These are phyloP conservation scores for Melanomma pulvis-pyrius DNA, from an alignment of 495 filamentous ascomycete genomes.

Conservation along the genomic window DNA sequence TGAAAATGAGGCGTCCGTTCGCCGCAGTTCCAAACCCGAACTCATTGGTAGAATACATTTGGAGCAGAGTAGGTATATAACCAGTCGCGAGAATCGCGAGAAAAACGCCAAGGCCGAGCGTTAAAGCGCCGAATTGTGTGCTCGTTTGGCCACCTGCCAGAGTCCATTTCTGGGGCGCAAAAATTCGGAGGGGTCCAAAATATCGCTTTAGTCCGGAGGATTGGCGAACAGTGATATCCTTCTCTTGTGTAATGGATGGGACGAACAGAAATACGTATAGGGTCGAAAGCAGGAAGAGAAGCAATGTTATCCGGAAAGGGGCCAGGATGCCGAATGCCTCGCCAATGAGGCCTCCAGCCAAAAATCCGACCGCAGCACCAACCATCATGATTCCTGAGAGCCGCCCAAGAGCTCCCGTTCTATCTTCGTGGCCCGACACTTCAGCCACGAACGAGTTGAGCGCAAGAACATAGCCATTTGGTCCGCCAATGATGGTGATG, in stretches of 20 bases:
- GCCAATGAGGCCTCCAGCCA: slow-evolving; percentile 57
- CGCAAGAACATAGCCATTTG: slow-evolving; percentile 59
- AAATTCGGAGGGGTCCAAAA: slow-evolving; percentile 58
- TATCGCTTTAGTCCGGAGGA: slow-evolving; percentile 46
- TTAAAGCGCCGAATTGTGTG: slow-evolving; percentile 55
- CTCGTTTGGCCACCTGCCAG: slow-evolving; percentile 47
- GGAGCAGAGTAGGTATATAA: slow-evolving; percentile 50
- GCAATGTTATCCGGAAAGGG: slow-evolving; percentile 53
- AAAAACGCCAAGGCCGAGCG: slow-evolving; percentile 59
- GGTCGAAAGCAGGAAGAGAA: too few relatives aligned
- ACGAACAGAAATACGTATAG: too few relatives aligned
- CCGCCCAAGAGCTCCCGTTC: slow-evolving; percentile 57
- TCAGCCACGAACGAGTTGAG: slow-evolving; percentile 52
- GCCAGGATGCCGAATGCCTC: slow-evolving; percentile 51
- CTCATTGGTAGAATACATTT: slow-evolving; percentile 52
- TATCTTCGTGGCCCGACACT: slow-evolving; percentile 51
- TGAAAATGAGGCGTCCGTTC: slow-evolving; percentile 48
- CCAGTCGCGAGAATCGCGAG: slow-evolving; percentile 59
- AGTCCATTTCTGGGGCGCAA: slow-evolving; percentile 52
- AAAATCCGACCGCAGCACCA: slow-evolving; percentile 56
- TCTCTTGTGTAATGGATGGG: slow-evolving; percentile 12
- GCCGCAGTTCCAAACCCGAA: slow-evolving; percentile 58
- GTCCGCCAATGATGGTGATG: slow-evolving; percentile 60
- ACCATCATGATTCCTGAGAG: slow-evolving; percentile 60
- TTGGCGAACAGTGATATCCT: slow-evolving; percentile 36